Conservation (phyloP, 2,329 filamentous ascomycete genomes). For the Neopestalotiopsis rosae region DNA sequence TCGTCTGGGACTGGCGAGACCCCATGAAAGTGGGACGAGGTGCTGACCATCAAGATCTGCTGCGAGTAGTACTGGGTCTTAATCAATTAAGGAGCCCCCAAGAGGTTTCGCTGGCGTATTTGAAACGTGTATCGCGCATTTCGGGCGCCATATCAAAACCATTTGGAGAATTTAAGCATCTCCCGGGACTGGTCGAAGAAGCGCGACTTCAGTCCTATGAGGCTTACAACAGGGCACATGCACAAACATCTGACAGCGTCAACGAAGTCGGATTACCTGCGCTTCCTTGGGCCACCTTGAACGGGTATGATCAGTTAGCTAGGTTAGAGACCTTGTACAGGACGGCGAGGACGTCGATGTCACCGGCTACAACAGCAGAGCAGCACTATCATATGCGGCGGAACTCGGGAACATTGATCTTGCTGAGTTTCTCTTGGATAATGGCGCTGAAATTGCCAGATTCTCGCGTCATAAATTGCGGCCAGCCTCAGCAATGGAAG, state of each 20-base stretch:
- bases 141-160: too few relatives aligned
- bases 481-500: too few relatives aligned
- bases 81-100: not conserved
- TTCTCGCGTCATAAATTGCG: too few relatives aligned
- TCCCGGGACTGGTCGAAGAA: not conserved
- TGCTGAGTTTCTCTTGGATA: not conserved
- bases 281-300: not conserved
- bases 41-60: not conserved
- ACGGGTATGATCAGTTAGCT: not conserved
- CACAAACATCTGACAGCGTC: not conserved
- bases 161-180: too few relatives aligned
- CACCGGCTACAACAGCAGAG: not conserved
- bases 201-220: not conserved
- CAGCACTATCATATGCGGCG: not conserved
- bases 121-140: not conserved
- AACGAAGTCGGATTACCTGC: not conserved
- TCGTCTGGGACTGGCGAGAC: not conserved
- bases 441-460: not conserved
- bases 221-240: not conserved
- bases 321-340: not conserved
- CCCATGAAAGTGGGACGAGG: not conserved
- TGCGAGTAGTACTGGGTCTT: not conserved
- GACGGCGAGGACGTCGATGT: not conserved
- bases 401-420: not conserved
- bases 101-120: not conserved